These are phyloP conservation scores for Earliella scabrosa DNA, from an alignment of 1,284 basidiomycete genomes.

Conservation along the genomic window DNA sequence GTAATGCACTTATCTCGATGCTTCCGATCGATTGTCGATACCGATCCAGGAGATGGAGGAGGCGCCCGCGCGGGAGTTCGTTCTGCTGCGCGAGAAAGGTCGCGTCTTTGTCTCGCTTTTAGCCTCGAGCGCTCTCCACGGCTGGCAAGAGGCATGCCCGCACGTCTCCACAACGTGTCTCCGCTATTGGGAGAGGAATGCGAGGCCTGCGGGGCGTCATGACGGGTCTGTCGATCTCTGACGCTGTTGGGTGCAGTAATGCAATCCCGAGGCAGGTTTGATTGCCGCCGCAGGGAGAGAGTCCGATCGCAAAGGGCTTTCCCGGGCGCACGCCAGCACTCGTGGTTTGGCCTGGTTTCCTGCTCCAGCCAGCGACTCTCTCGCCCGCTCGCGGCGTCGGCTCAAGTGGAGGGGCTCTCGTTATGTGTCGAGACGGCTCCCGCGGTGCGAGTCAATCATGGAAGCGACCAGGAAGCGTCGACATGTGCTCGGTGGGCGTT, in stretches of 20 bases:
- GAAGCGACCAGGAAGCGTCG: conserved; percentile 5
- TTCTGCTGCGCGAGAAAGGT: no score
- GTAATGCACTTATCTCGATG: conserved; percentile 1
- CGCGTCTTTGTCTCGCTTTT: no score
- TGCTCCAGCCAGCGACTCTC: no score
- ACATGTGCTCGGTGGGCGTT: conserved; percentile 7
- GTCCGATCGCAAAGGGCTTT: no score
- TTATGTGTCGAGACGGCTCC: not conserved
- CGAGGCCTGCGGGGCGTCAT: not conserved
- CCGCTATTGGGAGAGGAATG: no score
- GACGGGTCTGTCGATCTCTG: not conserved
- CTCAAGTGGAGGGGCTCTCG: no score
- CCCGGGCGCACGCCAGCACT: no score
- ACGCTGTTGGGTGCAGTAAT: not conserved
- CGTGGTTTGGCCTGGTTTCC: no score
- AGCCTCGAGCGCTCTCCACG: no score
- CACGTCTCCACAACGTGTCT: no score
- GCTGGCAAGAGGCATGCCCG: no score
- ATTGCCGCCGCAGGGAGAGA: not conserved
- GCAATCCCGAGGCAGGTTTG: not conserved
- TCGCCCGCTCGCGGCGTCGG: no score
- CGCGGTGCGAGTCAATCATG: not conserved
- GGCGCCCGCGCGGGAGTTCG: not conserved
- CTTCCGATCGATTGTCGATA: not conserved
- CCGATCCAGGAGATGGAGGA: not conserved